Evolutionary conservation across 2,329 filamentous ascomycete genomes (phyloP).

Genomic region (Plenodomus lindquistii): DNA sequence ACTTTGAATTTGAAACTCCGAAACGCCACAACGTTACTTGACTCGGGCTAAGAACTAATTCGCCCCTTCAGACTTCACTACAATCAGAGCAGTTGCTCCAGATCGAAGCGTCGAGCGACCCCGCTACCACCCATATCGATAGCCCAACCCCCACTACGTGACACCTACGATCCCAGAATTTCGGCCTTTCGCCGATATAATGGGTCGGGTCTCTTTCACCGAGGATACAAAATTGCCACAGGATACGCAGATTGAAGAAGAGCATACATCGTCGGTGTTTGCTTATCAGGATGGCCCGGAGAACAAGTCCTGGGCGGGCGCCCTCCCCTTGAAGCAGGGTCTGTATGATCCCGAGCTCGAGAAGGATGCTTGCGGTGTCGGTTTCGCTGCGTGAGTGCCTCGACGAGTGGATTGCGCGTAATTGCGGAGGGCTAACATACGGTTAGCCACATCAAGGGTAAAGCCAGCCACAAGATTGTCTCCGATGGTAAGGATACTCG

Average conservation of each 20-base stretch:
- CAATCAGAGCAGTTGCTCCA: slow-evolving; percentile 30
- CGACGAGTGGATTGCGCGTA: background rate
- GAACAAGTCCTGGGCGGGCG: slow-evolving; percentile 92
- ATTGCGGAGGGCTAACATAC: slow-evolving; percentile 28
- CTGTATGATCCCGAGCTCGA: slow-evolving; percentile 94
- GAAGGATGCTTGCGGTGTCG: slow-evolving; percentile 99
- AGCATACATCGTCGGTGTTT: slow-evolving; percentile 68
- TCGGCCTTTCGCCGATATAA: slow-evolving; percentile 59
- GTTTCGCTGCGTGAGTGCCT: slow-evolving; percentile 85
- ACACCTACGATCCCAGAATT: slow-evolving; percentile 30
- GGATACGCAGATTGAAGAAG: slow-evolving; percentile 58
- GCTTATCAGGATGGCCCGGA: slow-evolving; percentile 78
- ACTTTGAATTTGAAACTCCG: background rate
- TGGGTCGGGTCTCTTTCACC: slow-evolving; percentile 58
- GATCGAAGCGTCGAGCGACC: slow-evolving; percentile 27
- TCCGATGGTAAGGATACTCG: slow-evolving; percentile 76
- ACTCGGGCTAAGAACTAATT: slow-evolving; percentile 17
- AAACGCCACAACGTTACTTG: background rate
- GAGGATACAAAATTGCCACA: slow-evolving; percentile 55
- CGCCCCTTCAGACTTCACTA: slow-evolving; percentile 13
- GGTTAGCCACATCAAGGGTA: slow-evolving; percentile 91
- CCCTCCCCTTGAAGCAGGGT: slow-evolving; percentile 96
- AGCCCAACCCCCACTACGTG: slow-evolving; percentile 19
- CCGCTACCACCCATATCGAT: slow-evolving; percentile 26
- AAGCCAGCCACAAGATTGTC: slow-evolving; percentile 95